Base-by-base conservation (phyloP, 805 yeast genomes). In the Metschnikowia koreensis region DNA sequence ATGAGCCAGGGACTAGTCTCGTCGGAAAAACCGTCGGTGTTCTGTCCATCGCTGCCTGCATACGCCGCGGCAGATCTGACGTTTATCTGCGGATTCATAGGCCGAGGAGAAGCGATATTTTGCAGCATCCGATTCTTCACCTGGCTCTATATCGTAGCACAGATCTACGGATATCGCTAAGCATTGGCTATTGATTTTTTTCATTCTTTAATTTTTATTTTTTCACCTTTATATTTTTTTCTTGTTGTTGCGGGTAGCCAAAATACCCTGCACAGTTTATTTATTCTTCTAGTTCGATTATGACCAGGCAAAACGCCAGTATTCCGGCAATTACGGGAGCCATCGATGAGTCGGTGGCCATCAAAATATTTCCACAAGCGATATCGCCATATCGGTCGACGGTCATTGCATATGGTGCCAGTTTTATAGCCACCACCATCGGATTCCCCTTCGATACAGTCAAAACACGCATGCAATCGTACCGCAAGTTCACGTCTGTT, bases 401-500 rank as follows among this genome's bases (percentile, higher is more conserved):
- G 9, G 66, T 83, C 1, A 62, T 87, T 47, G 88, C 94, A 0
- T 86, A 83, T 57, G 67, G 81, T 0, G 73, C 92, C 1, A 84
- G 91, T 0, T 66, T 86, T 41, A 66, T 79, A 11, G 77, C 91
- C 16, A 85, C 91, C 1, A 72, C 81, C 3, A 77, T 83, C n/a
- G 96, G 94, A 16, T 89, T 84, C 61, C 97, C 97, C 0, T 67
- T 89, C 46, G 97, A 89, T 64, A 86, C 94, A n/a, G 75, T 90
- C 53, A 89, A 89, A 66, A 90, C 96, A 0, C 74, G 96, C 53
- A 84, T 87, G 83, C 97, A 89, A 65, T 86, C 96, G 0, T 86
- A 87, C 61, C 75, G 79, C 48, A 64, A 66, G 46, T 89, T 81
- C 68, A 70, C 71, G 13, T 76, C 81, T 46, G 77, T 84, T 28